Conservation (phyloP, 768 basidiomycete genomes). For the Boletus eberwhitei region DNA sequence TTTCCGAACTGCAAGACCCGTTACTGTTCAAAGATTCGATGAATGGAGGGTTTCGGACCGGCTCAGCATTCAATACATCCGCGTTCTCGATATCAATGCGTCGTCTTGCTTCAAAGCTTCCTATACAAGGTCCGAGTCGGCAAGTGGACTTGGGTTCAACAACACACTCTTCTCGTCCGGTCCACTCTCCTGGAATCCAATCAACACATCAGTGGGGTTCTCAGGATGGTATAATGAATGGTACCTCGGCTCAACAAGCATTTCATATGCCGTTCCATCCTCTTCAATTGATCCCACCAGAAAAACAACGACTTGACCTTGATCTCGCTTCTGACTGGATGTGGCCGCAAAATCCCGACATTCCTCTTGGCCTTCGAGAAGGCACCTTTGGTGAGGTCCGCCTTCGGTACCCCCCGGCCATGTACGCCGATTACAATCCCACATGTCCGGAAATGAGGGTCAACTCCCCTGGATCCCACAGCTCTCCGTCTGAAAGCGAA, state of each 20-base stretch:
- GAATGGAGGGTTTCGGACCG: conserved; percentile 7
- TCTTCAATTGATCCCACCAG: conserved; percentile 19
- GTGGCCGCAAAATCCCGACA: conserved; percentile 19
- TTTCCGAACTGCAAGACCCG: conserved; percentile 14
- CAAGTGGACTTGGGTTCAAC: conserved; percentile 20
- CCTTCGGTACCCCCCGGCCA: conserved; percentile 5
- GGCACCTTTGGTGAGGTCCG: conserved; percentile 6
- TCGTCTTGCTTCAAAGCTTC: conserved; percentile 31
- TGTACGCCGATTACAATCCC: conserved; percentile 3
- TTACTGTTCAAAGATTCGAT: conserved; percentile 14
- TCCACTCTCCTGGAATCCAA: conserved; percentile 15
- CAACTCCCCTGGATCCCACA: conserved; percentile 2
- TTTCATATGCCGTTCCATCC: conserved; percentile 27
- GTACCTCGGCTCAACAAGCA: conserved; percentile 29
- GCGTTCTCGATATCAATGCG: conserved; percentile 30
- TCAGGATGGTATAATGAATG: conserved; percentile 9
- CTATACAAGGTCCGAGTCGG: conserved; percentile 20
- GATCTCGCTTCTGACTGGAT: conserved; percentile 8
- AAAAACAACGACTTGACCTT: conserved; percentile 7
- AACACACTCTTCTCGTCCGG: conserved; percentile 5
- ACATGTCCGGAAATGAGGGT: conserved; percentile 3
- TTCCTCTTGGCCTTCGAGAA: conserved; percentile 4
- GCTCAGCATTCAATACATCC: conserved; percentile 13
- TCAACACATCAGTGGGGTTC: conserved; percentile 13
- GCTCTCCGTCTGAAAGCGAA: conserved; percentile 11